Conservation (phyloP, 345 rosid genomes). For the Eucalyptus erythrocorys region DNA sequence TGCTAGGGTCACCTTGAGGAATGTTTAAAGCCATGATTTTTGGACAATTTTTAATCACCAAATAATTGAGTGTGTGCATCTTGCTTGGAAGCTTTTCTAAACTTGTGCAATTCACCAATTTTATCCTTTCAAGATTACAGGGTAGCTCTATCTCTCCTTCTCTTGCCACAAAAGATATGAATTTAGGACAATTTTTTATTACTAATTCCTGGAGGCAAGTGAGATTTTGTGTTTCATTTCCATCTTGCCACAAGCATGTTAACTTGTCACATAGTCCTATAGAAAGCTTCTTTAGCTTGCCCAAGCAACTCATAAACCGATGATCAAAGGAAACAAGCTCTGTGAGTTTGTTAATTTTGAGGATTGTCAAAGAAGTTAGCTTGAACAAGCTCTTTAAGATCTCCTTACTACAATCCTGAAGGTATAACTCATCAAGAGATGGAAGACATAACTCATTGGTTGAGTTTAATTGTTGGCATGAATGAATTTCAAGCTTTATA, state of each 20-base stretch:
- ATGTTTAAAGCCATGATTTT: no score
- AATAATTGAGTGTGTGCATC: background rate
- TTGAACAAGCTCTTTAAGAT: background rate
- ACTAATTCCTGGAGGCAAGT: background rate
- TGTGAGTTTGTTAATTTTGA: no score
- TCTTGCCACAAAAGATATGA: background rate
- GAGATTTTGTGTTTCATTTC: background rate
- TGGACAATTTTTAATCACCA: background rate
- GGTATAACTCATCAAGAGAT: background rate
- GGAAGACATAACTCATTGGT: background rate
- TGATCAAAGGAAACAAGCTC: no score
- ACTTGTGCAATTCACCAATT: background rate
- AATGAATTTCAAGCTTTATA: no score
- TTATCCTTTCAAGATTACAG: background rate
- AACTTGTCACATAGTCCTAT: no score
- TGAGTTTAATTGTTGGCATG: background rate
- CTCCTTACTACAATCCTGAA: background rate
- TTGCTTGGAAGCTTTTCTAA: background rate
- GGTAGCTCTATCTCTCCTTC: background rate
- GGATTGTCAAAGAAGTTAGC: no score
- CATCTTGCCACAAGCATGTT: background rate
- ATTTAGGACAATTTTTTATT: accelerated
- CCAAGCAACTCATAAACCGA: no score
- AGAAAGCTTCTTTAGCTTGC: no score
- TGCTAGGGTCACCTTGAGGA: accelerated